Evolutionary conservation across 2,329 filamentous ascomycete genomes (phyloP).

Genomic region (Parascedosporium putredinis): DNA sequence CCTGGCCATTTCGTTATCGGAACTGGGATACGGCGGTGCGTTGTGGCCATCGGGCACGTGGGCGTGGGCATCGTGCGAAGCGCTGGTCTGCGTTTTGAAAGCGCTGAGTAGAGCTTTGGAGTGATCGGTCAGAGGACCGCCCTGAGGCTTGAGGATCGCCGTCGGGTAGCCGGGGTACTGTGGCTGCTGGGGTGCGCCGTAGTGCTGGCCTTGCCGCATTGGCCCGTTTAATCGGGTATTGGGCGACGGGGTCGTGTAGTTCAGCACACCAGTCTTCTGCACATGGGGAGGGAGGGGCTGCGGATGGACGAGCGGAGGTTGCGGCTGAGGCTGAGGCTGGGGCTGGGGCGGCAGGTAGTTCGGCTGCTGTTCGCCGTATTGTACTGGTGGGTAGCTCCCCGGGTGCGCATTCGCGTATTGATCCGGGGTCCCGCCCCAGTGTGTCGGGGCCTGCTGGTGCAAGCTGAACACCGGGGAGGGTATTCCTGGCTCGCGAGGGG

Average conservation of each 20-base stretch:
- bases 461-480: conserved; percentile 22
- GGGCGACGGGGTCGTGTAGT: conserved; percentile 13
- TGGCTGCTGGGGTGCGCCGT: conserved; percentile 6
- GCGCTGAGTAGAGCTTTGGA: conserved; percentile 1
- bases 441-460: neutral
- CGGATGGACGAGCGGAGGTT: conserved; percentile 23
- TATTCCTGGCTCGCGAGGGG: conserved; percentile 21
- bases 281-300: conserved; percentile 46
- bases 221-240: conserved; percentile 1
- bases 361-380: neutral
- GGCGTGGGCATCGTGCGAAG: neutral
- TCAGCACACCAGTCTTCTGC: conserved; percentile 29
- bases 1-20: neutral
- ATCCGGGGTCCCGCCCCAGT: conserved; percentile 1
- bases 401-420: conserved; percentile 9
- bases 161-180: conserved; percentile 6
- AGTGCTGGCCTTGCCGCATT: neutral
- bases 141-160: neutral
- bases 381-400: conserved; percentile 16
- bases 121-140: conserved; percentile 7
- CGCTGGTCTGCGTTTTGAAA: neutral
- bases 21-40: neutral
- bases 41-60: neutral
- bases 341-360: neutral
- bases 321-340: neutral